Percentiles rank a stretch among this genome's conserved stretches.
Evolutionary conservation across 495 filamentous ascomycete species (phyloP).

Genomic region (Podospora tetraspora): DNA sequence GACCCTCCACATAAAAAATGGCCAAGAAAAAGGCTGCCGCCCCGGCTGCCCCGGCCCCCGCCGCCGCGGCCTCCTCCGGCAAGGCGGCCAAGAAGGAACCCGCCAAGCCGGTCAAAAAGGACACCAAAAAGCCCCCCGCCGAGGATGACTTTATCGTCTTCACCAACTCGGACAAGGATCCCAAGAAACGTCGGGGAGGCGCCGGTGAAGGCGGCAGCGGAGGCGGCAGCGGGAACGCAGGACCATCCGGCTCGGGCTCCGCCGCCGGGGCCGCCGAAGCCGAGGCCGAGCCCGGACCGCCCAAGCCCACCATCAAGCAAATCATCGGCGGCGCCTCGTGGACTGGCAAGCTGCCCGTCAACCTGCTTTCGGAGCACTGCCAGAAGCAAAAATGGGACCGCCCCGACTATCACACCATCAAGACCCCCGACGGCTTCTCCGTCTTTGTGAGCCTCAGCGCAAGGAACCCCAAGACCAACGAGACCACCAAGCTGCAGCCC

Average conservation of each 20-base stretch:
- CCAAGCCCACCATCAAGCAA: slow-evolving; percentile 75
- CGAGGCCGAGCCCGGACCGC: slow-evolving; percentile 38
- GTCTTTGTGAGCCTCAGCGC: slow-evolving; percentile 72
- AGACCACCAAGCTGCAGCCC: slow-evolving; percentile 65
- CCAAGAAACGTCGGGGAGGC: slow-evolving; percentile 45
- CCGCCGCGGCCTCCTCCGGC: neutral
- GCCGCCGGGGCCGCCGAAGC: slow-evolving; percentile 32
- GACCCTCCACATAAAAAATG: neutral
- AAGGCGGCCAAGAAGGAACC: slow-evolving; percentile 7
- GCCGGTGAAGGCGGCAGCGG: slow-evolving; percentile 42
- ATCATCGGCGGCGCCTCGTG: slow-evolving; percentile 93
- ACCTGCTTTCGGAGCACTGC: slow-evolving; percentile 87
- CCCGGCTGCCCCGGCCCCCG: neutral
- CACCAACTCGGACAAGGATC: slow-evolving; percentile 55
- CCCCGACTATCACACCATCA: slow-evolving; percentile 71
- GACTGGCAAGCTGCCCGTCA: slow-evolving; percentile 94
- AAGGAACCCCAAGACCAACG: slow-evolving; percentile 77
- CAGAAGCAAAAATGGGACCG: slow-evolving; percentile 93
- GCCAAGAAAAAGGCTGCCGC: slow-evolving; percentile 7
- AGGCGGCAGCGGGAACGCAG: slow-evolving; percentile 12
- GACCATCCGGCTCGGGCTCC: slow-evolving; percentile 8
- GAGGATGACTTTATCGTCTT: slow-evolving; percentile 66
- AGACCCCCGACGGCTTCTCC: slow-evolving; percentile 59
- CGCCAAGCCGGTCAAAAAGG: slow-evolving; percentile 7
- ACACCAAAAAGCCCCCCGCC: slow-evolving; percentile 14